These are phyloP conservation scores for Wickerhamomyces sp. DNA, from an alignment of 1,139 yeast genomes.

Conservation along the genomic window DNA sequence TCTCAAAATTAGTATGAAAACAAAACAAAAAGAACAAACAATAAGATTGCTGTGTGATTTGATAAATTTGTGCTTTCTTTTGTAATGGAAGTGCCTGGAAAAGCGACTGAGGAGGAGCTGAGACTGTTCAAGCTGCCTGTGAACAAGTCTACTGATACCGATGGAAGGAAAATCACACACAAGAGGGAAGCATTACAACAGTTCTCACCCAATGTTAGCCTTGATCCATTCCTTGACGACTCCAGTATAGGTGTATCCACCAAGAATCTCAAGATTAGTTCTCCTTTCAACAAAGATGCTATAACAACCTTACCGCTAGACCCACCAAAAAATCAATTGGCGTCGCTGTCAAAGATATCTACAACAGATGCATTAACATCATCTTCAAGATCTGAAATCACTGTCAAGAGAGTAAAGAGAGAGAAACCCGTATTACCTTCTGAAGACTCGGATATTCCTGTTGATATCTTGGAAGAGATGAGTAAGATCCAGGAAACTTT, in stretches of 20 bases:
- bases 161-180: background rate
- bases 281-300: constrained; percentile 1
- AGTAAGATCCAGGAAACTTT: constrained; percentile 57
- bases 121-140: background rate
- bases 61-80: background rate
- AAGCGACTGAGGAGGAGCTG: background rate
- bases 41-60: no score
- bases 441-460: constrained; percentile 25
- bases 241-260: background rate
- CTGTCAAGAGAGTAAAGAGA: background rate
- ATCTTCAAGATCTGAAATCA: background rate
- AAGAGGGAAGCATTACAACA: constrained; percentile 2
- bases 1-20: no score
- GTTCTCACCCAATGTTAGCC: constrained; percentile 1
- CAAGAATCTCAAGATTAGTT: background rate
- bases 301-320: background rate
- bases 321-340: no score
- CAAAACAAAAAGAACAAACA: background rate
- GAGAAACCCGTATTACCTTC: constrained; percentile 2
- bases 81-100: background rate
- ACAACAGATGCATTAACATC: background rate
- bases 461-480: constrained; percentile 63
- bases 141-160: background rate
- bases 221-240: constrained; percentile 2
- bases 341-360: background rate